Conservation (phyloP, 2,329 filamentous ascomycete genomes). For the Fusarium scirpi region DNA sequence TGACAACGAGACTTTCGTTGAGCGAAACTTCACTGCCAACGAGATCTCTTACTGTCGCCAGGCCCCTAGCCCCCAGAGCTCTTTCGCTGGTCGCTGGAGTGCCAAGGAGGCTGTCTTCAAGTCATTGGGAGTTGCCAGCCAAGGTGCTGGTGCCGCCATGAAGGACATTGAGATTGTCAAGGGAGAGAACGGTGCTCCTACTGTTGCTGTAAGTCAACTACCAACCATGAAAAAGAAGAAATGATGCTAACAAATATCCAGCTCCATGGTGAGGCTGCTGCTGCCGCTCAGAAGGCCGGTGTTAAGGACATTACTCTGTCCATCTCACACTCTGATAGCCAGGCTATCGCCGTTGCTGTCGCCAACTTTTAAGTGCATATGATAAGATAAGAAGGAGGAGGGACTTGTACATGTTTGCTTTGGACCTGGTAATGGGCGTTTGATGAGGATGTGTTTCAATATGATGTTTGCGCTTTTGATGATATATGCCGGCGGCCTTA, state of each 20-base stretch:
- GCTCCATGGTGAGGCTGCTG: conserved; percentile 87
- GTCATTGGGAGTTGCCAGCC: conserved; percentile 86
- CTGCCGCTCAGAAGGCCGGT: conserved; percentile 85
- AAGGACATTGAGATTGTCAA: conserved; percentile 94
- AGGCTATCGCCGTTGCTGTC: conserved; percentile 94
- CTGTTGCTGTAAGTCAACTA: conserved; percentile 78
- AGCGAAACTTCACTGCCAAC: conserved; percentile 89
- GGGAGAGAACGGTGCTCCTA: conserved; percentile 83
- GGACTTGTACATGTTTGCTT: conserved; percentile 33
- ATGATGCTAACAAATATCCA: conserved; percentile 60
- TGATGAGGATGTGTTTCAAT: conserved; percentile 46
- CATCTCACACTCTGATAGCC: conserved; percentile 94
- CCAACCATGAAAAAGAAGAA: not conserved
- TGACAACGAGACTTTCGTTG: conserved; percentile 91
- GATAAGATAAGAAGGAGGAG: conserved; percentile 5
- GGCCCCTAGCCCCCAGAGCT: conserved; percentile 83
- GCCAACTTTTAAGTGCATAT: conserved; percentile 72
- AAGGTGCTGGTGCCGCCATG: conserved; percentile 88
- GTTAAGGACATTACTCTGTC: conserved; percentile 91
- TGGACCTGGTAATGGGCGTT: conserved; percentile 44
- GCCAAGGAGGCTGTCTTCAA: conserved; percentile 99
- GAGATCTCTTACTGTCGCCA: conserved; percentile 90
- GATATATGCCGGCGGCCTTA: conserved; percentile 34
- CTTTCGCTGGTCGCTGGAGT: conserved; percentile 95
- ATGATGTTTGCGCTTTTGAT: conserved; percentile 41